Evolutionary conservation across 345 rosid species (phyloP).

Genomic region (Ceriops zippeliana): DNA sequence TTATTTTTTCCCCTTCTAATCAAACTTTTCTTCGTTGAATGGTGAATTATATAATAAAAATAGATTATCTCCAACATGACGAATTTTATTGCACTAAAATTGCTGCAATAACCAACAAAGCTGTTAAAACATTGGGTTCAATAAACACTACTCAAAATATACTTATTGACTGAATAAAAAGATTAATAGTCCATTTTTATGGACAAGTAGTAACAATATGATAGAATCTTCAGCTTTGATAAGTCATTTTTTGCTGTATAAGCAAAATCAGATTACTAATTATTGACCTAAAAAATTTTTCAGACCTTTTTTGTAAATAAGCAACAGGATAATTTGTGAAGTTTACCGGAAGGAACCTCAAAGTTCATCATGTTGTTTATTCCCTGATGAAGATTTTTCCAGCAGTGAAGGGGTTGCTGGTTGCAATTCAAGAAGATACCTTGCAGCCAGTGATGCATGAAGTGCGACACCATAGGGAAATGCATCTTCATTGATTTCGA

Average conservation of each 20-base stretch:
- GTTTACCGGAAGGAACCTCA: background rate
- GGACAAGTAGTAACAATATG: background rate
- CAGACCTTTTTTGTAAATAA: too few species aligned
- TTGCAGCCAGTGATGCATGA: constrained; percentile 74
- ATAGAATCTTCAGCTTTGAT: background rate
- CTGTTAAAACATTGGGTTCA: background rate
- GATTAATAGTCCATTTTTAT: background rate
- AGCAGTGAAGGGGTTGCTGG: constrained; percentile 21
- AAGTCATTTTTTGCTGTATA: background rate
- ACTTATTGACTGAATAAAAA: background rate
- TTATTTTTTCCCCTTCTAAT: too few species aligned
- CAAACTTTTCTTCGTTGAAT: too few species aligned
- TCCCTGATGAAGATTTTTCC: background rate
- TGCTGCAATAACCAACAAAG: background rate
- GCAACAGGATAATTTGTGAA: background rate
- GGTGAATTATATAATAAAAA: too few species aligned
- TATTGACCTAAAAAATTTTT: too few species aligned
- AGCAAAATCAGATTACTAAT: too few species aligned
- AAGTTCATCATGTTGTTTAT: constrained; percentile 47
- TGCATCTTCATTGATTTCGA: constrained; percentile 59
- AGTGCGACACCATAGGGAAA: constrained; percentile 90
- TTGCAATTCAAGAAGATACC: constrained; percentile 45
- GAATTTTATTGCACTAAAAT: too few species aligned
- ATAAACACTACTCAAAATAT: background rate
- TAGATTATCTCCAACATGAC: too few species aligned